Conservation (phyloP, 768 basidiomycete species). For the Pleurotus cornucopiae region DNA sequence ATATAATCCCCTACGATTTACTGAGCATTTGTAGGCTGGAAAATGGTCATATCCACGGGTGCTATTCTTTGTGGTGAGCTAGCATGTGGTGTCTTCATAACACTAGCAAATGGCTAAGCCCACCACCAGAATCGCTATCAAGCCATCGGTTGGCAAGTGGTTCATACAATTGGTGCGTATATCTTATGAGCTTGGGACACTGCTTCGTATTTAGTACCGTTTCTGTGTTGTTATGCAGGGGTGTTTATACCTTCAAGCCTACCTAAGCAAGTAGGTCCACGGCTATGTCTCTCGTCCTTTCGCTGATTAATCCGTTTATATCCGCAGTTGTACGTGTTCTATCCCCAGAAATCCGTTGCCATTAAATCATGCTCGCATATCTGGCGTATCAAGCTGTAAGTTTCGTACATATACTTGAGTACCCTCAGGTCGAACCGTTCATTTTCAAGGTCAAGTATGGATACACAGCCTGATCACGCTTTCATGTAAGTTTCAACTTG, state of each 20-base stretch:
- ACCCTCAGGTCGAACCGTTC: not conserved
- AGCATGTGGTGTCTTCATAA: not conserved
- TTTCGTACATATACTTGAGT: not conserved
- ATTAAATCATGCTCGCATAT: not conserved
- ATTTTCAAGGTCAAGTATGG: not conserved
- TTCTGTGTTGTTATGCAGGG: not conserved
- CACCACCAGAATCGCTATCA: not conserved
- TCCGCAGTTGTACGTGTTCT: not conserved
- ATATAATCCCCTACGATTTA: not conserved
- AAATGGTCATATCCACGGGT: not conserved
- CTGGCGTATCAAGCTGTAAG: not conserved
- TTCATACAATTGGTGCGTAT: not conserved
- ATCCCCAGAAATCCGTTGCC: not conserved
- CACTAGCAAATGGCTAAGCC: not conserved
- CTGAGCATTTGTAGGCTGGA: not conserved
- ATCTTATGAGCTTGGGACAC: not conserved
- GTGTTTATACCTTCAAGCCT: not conserved
- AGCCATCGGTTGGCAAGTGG: not conserved
- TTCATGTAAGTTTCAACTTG: not conserved
- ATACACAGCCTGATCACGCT: not conserved
- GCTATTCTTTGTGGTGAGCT: not conserved
- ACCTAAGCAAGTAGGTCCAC: not conserved
- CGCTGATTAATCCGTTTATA: not conserved
- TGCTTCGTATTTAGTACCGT: not conserved
- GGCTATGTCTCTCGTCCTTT: too few relatives aligned